Evolutionary conservation across 2,329 filamentous ascomycete species (phyloP).

Genomic region (Aspergillus proliferans): DNA sequence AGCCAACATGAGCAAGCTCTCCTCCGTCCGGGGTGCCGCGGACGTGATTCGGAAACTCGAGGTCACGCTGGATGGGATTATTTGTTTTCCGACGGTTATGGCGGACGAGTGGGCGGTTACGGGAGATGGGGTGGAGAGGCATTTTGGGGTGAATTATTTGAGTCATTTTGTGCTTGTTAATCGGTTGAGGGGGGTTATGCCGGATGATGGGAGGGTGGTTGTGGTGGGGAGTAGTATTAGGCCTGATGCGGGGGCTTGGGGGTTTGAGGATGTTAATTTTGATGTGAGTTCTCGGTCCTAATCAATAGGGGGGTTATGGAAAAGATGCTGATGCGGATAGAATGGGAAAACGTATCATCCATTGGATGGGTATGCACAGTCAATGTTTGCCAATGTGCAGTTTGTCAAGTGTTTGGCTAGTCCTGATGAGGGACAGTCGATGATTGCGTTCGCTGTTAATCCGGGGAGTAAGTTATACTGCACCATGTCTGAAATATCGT

Average conservation of each 20-base stretch:
- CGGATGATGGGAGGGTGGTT: conserved; percentile 11
- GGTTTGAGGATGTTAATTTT: conserved; percentile 17
- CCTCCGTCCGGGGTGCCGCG: conserved; percentile 13
- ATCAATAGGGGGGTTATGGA: not conserved
- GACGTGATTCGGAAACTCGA: conserved; percentile 9
- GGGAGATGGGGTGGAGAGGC: conserved; percentile 17
- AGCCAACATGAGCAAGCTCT: conserved; percentile 9
- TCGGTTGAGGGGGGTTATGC: conserved; percentile 11
- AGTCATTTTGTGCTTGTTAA: conserved; percentile 19
- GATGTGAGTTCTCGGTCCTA: conserved; percentile 9
- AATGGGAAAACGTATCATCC: conserved; percentile 19
- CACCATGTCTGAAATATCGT: no score
- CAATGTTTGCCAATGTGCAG: conserved; percentile 22
- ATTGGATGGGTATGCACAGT: conserved; percentile 20
- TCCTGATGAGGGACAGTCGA: conserved; percentile 3
- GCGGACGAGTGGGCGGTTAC: conserved; percentile 15
- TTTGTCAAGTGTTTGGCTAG: conserved; percentile 17
- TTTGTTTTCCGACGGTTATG: conserved; percentile 15
- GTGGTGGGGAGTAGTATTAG: conserved; percentile 17
- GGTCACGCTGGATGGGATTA: conserved; percentile 17
- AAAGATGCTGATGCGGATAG: conserved; percentile 5
- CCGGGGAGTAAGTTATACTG: conserved; percentile 18
- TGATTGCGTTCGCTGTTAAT: conserved; percentile 19
- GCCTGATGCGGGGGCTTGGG: conserved; percentile 13
- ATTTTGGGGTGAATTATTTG: conserved; percentile 23